These are phyloP conservation scores for Termitomyces sp. DNA, from an alignment of 768 basidiomycete species.

Conservation along the genomic window DNA sequence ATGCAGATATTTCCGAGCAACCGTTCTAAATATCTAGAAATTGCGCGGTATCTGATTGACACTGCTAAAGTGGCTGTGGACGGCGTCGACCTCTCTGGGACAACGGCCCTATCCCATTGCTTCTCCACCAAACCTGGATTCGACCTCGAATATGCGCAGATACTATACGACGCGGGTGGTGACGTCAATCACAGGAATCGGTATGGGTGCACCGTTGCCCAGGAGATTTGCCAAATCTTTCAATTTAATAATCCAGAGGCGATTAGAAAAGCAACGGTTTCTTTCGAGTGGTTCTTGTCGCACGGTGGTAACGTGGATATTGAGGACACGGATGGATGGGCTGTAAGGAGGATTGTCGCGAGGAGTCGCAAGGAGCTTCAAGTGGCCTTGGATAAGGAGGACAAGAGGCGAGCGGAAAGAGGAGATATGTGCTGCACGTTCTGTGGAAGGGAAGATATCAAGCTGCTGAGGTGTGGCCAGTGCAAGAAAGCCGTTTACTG, in stretches of 20 bases:
- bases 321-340: conserved; percentile 32
- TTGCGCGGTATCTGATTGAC: conserved; percentile 28
- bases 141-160: conserved; percentile 36
- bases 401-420: conserved; percentile 22
- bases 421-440: conserved; percentile 26
- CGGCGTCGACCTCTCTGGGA: conserved; percentile 33
- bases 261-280: conserved; percentile 19
- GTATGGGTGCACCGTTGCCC: conserved; percentile 33
- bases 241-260: conserved; percentile 12
- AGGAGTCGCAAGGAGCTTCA: conserved; percentile 10
- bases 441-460: conserved; percentile 25
- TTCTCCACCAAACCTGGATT: conserved; percentile 36
- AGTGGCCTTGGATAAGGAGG: conserved; percentile 23
- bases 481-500: conserved; percentile 34
- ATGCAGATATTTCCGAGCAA: conserved; percentile 19
- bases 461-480: conserved; percentile 24
- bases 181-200: conserved; percentile 36
- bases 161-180: conserved; percentile 36
- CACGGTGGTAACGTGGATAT: conserved; percentile 39
- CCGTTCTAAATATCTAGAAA: conserved; percentile 19
- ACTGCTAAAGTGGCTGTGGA: conserved; percentile 31
- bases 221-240: conserved; percentile 31
- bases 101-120: conserved; percentile 33
- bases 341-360: conserved; percentile 19
- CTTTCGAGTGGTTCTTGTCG: conserved; percentile 32